Evolutionary conservation across 1,139 yeast genomes (phyloP).

Genomic region (Yamadazyma blattariae): DNA sequence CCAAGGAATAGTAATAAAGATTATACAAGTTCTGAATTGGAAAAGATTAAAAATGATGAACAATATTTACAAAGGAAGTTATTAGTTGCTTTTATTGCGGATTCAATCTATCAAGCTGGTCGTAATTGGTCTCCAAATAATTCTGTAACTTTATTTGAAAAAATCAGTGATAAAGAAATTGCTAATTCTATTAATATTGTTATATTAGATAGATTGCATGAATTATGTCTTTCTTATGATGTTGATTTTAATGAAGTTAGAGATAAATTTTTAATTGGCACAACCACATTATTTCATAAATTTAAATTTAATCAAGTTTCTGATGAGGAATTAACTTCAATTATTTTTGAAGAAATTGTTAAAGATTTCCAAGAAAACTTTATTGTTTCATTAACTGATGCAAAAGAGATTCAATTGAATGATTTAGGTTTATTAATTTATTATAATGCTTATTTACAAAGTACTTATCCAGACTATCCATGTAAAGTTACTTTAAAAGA

Average conservation of each 20-base stretch:
- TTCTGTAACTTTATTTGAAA: conserved; percentile 8
- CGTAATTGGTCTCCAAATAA: conserved; percentile 15
- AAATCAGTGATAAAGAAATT: conserved; percentile 11
- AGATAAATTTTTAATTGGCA: conserved; percentile 23
- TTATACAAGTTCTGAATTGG: conserved; percentile 34
- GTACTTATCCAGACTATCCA: conserved; percentile 5
- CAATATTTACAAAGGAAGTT: conserved; percentile 48
- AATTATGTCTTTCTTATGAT: conserved; percentile 61
- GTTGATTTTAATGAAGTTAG: conserved; percentile 49
- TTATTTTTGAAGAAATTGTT: conserved; percentile 32
- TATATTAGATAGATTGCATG: conserved; percentile 44
- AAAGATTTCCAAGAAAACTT: conserved; percentile 34
- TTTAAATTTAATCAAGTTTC: conserved; percentile 25
- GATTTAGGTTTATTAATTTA: conserved; percentile 31
- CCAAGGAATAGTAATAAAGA: conserved; percentile 18
- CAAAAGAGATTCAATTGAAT: conserved; percentile 20
- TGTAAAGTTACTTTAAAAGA: conserved; percentile 27
- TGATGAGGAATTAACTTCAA: conserved; percentile 21
- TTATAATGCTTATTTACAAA: conserved; percentile 8
- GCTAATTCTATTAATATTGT: conserved; percentile 11
- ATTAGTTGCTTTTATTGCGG: conserved; percentile 40
- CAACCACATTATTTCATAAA: conserved; percentile 24
- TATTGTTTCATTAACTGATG: conserved; percentile 23
- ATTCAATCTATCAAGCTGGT: conserved; percentile 41
- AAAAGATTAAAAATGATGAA: conserved; percentile 48